Evolutionary conservation across 2,329 filamentous ascomycete species (phyloP).

Genomic region (Thielaviopsis cerberus): DNA sequence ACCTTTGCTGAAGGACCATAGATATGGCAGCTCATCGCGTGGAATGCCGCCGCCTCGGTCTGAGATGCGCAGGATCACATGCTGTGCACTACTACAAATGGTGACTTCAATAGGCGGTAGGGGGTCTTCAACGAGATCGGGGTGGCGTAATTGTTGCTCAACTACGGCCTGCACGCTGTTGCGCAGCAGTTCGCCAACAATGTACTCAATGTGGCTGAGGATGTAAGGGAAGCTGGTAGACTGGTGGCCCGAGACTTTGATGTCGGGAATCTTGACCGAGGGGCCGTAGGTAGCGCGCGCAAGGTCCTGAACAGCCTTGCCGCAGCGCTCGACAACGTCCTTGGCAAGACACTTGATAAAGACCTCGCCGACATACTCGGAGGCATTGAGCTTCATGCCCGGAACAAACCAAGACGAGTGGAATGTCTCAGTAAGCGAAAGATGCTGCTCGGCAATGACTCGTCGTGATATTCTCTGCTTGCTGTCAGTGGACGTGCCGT

Average conservation of each 20-base stretch:
- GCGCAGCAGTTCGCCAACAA: conserved; percentile 80
- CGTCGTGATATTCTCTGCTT: conserved; percentile 72
- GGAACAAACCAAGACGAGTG: conserved; percentile 80
- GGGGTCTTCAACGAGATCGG: conserved; percentile 15
- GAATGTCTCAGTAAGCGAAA: conserved; percentile 87
- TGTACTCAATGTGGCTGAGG: conserved; percentile 88
- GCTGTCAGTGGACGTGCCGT: conserved; percentile 7
- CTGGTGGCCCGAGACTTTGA: conserved; percentile 68
- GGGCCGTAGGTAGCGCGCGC: conserved; percentile 58
- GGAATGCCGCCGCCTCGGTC: conserved; percentile 89
- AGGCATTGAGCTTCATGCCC: conserved; percentile 48
- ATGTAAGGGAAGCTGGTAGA: conserved; percentile 92
- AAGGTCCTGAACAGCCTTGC: conserved; percentile 54
- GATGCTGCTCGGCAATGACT: conserved; percentile 93
- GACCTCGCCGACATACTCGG: conserved; percentile 87
- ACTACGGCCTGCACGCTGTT: conserved; percentile 90
- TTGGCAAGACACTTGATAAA: conserved; percentile 83
- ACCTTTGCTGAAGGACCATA: conserved; percentile 96
- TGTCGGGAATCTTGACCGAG: conserved; percentile 54
- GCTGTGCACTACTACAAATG: conserved; percentile 81
- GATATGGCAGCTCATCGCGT: conserved; percentile 62
- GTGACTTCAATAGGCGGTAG: conserved; percentile 82
- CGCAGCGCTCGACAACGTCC: conserved; percentile 74
- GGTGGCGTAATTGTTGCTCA: conserved; percentile 41
- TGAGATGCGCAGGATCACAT: conserved; percentile 90